phyloP scores from a whole-genome alignment of 1,139 yeast species.

The Yamadazyma sp. region DNA sequence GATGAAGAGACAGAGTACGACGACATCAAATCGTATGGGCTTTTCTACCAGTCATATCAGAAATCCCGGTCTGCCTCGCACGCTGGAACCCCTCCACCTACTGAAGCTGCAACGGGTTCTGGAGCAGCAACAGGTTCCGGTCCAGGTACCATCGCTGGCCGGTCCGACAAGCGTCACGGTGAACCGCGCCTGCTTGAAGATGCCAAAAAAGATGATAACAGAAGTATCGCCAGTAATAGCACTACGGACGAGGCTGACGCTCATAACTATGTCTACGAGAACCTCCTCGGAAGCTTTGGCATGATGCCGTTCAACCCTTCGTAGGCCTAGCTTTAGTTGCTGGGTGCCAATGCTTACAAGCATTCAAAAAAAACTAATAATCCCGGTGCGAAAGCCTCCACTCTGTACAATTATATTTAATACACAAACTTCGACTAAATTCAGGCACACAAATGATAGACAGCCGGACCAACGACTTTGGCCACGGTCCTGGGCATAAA shows the following conservation, averaged over 20 bases:
- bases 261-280: slow-evolving; percentile 16
- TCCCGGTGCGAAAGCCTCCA: slow-evolving; percentile 1
- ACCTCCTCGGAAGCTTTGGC: slow-evolving; percentile 18
- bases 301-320: slow-evolving; percentile 20
- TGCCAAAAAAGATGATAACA: slow-evolving; percentile 1
- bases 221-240: slow-evolving; percentile 2
- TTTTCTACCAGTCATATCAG: slow-evolving; percentile 9
- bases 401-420: slow-evolving; percentile 1
- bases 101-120: slow-evolving; percentile 7
- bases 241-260: slow-evolving; percentile 11
- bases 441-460: slow-evolving; percentile 1
- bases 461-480: slow-evolving; percentile 1
- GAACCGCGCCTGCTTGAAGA: too few species aligned
- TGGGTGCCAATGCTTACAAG: background rate
- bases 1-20: slow-evolving; percentile 10
- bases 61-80: slow-evolving; percentile 9
- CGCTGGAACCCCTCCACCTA: slow-evolving; percentile 9
- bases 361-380: background rate
- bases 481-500: background rate
- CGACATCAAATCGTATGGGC: slow-evolving; percentile 10
- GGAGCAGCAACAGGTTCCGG: slow-evolving; percentile 13
- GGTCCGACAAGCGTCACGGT: background rate
- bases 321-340: background rate
- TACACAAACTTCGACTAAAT: slow-evolving; percentile 6
- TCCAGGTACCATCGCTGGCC: too few species aligned